phyloP scores from a whole-genome alignment of 2,329 filamentous ascomycete genomes.

The Fusarium phyllophilum region DNA sequence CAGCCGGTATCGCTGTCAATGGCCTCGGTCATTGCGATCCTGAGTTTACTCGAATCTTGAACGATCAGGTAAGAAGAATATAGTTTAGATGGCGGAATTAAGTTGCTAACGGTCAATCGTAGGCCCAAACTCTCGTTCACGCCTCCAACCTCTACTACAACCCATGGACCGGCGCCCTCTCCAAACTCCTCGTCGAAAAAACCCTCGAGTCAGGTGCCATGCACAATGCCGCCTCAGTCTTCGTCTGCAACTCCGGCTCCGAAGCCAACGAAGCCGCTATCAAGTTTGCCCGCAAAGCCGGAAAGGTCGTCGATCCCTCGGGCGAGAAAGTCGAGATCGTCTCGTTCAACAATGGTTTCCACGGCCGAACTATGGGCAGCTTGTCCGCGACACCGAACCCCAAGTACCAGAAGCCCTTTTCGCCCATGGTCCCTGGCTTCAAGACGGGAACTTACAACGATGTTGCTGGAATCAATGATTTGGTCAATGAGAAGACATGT shows the following conservation, averaged over 20 bases:
- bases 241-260: conserved; percentile 95
- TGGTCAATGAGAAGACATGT: conserved; percentile 88
- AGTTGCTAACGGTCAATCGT: background rate
- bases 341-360: conserved; percentile 92
- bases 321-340: conserved; percentile 85
- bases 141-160: conserved; percentile 98
- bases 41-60: conserved; percentile 77
- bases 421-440: conserved; percentile 96
- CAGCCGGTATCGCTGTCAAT: conserved; percentile 95
- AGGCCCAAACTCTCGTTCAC: conserved; percentile 83
- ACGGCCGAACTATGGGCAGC: conserved; percentile 94
- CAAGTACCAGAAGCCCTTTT: conserved; percentile 95
- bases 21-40: conserved; percentile 90
- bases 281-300: conserved; percentile 94
- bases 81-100: background rate
- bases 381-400: conserved; percentile 97
- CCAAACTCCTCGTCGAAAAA: conserved; percentile 83
- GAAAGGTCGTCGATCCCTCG: conserved; percentile 77
- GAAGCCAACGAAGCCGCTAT: conserved; percentile 98
- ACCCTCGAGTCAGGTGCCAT: conserved; percentile 84
- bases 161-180: conserved; percentile 90
- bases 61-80: conserved; percentile 71
- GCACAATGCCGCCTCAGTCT: conserved; percentile 81
- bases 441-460: conserved; percentile 89
- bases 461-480: conserved; percentile 71